Evolutionary conservation across 2,329 filamentous ascomycete genomes (phyloP), one percentile per base, ranked within the genome.

Genomic region (Arthroderma sp.): DNA sequence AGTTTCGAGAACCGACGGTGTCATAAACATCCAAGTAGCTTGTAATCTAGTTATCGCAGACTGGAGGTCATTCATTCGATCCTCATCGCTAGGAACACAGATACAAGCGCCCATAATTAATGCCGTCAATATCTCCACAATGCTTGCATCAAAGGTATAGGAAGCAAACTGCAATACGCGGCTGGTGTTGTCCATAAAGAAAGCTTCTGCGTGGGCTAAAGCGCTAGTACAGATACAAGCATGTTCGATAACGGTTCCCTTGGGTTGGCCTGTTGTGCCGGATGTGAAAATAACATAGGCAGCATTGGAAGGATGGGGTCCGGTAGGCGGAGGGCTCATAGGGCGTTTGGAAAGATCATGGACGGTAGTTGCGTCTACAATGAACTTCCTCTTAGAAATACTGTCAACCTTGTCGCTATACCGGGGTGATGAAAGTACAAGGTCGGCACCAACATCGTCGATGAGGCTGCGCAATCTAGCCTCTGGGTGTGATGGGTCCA

Each of bases 161-260:
- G 71, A 73, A 3, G 73, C 75, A 46, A 75, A 69, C 47, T 77
- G 73, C 57, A 80, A 66, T 3, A 80, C 73, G 4, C 81, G 69
- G 7, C 76, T 77, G 58, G 59, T 4, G 55, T 61, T 40, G 64
- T 66, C 42, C 78, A 73, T 60, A 28, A 67, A 63, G 1, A 80
- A 59, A 0, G 69, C 67, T 0, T 67, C 61, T 0, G 67, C 72
- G 52, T 80, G 73, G 0, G 69, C 67, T 3, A 70, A 53, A 39
- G 76, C 70, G 0, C 70, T 67, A 0, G 76, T 75, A 1, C 74
- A 73, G 1, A 81, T 65, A 1, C 75, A 71, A 0, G 64, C 63
- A 52, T 84, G 80, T 5, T 74, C 74, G 48, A 81, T 75, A 11
- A 80, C 74, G 8, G 79, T 73, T 1, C 77, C 78, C 46, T 77